A percentile compares a stretch with the other conserved stretches of the same genome.
phyloP scores from a whole-genome alignment of 2,329 filamentous ascomycete species.

The Colletotrichum filicis region DNA sequence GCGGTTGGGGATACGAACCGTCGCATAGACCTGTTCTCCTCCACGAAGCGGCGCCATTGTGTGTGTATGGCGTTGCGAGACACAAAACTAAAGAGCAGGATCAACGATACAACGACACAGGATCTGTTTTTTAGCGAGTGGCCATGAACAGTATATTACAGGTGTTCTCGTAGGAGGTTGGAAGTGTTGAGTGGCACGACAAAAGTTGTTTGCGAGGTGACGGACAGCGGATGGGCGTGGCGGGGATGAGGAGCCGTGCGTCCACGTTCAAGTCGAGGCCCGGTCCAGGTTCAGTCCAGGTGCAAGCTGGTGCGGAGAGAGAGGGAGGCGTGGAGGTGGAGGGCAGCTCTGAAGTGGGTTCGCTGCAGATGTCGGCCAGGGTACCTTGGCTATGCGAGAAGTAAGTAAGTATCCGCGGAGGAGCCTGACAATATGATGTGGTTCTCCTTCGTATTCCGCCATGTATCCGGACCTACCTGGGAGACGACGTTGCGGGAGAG shows the following conservation, averaged over 20 bases:
- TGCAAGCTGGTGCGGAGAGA: constrained; percentile 25
- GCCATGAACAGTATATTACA: constrained; percentile 26
- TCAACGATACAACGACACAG: constrained; percentile 26
- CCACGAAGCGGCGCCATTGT: constrained; percentile 50
- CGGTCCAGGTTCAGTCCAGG: constrained; percentile 7
- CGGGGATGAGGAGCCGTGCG: constrained; percentile 29
- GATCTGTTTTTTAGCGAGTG: constrained; percentile 18
- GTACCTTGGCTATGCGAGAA: constrained; percentile 15
- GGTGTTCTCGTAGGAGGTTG: background rate
- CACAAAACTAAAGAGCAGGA: constrained; percentile 16
- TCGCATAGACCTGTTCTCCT: constrained; percentile 66
- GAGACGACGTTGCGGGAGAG: background rate
- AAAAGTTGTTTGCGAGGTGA: constrained; percentile 18
- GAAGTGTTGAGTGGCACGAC: constrained; percentile 17
- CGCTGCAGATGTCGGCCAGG: constrained; percentile 6
- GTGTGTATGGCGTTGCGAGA: constrained; percentile 33
- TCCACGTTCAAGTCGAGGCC: constrained; percentile 12
- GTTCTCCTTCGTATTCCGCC: background rate
- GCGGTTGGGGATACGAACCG: constrained; percentile 54
- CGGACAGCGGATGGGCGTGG: constrained; percentile 18
- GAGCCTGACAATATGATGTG: background rate
- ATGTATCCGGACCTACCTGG: background rate
- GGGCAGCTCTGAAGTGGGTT: constrained; percentile 9
- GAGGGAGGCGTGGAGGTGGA: constrained; percentile 19
- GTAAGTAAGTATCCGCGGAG: background rate